Percentiles rank a stretch among this genome's conserved stretches.
Evolutionary conservation across 2,329 filamentous ascomycete genomes (phyloP).

Genomic region (Neonectria neomacrospora): DNA sequence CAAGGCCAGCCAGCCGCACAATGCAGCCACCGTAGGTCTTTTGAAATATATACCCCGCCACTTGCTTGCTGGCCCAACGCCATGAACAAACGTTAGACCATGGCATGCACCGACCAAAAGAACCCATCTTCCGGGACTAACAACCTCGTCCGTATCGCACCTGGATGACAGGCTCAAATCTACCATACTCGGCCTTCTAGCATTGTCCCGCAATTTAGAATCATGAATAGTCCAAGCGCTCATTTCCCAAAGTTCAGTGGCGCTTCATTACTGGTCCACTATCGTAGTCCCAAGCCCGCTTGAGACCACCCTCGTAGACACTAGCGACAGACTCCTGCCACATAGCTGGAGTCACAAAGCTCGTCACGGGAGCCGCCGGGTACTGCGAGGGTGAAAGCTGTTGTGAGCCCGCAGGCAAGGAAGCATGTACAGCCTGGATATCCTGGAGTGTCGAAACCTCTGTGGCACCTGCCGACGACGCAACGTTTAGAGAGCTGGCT

Average conservation of each 20-base stretch:
- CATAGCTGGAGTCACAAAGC: conserved; percentile 76
- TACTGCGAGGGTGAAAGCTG: conserved; percentile 63
- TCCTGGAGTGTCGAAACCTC: conserved; percentile 66
- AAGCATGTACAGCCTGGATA: conserved; percentile 59
- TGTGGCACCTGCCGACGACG: conserved; percentile 63
- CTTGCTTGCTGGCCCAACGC: background rate
- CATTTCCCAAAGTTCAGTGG: conserved; percentile 29
- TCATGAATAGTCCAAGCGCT: background rate
- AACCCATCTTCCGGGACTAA: background rate
- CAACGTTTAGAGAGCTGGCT: conserved; percentile 63
- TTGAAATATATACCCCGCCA: conserved; percentile 6
- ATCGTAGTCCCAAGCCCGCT: conserved; percentile 70
- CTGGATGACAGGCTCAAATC: background rate
- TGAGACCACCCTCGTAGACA: conserved; percentile 73
- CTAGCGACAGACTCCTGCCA: conserved; percentile 78
- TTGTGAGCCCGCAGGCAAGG: conserved; percentile 58
- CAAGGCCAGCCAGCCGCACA: conserved; percentile 8
- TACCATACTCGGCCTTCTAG: background rate
- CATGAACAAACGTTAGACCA: conserved; percentile 6
- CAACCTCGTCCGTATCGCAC: background rate
- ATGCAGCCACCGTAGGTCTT: background rate
- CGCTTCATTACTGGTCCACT: conserved; percentile 48
- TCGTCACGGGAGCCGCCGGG: conserved; percentile 62
- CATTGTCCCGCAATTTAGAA: background rate
- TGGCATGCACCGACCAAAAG: conserved; percentile 9